Evolutionary conservation across 108 stramenopile genomes (phyloP).

Genomic region (Pseudonitzschia pungens): DNA sequence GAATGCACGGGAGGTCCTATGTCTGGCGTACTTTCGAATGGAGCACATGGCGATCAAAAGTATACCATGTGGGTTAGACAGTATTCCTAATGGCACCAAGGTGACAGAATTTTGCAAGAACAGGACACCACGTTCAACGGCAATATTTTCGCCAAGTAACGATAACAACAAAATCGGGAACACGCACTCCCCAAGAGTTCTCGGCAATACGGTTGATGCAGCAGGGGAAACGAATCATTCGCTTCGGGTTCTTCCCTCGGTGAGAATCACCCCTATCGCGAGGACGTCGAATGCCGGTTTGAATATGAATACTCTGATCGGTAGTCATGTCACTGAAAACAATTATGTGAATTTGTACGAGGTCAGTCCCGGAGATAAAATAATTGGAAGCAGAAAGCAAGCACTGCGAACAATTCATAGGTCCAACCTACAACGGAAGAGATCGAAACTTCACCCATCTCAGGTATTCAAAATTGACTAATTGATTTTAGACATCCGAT

Average conservation of each 20-base stretch:
- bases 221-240: too few relatives aligned
- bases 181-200: too few relatives aligned
- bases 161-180: too few relatives aligned
- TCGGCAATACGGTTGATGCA: too few relatives aligned
- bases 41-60: not conserved
- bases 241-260: not conserved
- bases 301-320: not conserved
- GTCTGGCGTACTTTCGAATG: conserved; percentile 61
- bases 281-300: not conserved
- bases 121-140: not conserved
- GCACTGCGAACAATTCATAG: not conserved
- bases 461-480: conserved; percentile 11
- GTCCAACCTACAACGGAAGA: conserved; percentile 1
- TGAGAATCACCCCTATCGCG: not conserved
- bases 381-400: not conserved
- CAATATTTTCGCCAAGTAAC: too few relatives aligned
- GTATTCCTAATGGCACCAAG: not conserved
- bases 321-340: not conserved
- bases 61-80: not conserved
- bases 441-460: not conserved
- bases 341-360: too few relatives aligned
- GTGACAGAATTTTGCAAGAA: not conserved
- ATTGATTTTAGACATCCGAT: not conserved
- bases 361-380: not conserved
- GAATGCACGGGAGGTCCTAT: conserved; percentile 59